These are phyloP conservation scores for Ganoderma lingzhi DNA, from an alignment of 1,284 basidiomycete genomes.

Conservation along the genomic window DNA sequence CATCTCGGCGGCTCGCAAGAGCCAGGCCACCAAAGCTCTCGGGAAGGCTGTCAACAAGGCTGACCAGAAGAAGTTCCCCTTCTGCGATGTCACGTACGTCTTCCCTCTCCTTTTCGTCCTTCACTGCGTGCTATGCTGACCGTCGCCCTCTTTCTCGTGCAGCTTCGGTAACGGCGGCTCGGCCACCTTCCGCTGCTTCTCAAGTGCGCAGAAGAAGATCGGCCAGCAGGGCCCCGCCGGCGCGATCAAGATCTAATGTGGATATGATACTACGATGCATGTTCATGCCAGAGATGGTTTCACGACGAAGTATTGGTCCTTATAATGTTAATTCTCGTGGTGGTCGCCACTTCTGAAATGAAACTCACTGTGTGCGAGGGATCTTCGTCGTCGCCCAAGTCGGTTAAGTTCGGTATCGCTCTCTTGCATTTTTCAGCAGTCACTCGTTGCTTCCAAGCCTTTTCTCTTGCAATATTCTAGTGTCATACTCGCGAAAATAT, in stretches of 20 bases:
- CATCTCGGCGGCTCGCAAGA: background rate
- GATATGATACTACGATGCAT: background rate
- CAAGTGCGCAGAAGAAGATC: background rate
- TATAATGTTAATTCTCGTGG: background rate
- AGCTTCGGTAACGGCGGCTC: background rate
- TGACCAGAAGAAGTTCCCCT: background rate
- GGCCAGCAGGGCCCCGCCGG: background rate
- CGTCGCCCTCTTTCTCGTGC: background rate
- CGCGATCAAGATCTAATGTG: slow-evolving; percentile 3
- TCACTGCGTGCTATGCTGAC: background rate
- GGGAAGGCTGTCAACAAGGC: background rate
- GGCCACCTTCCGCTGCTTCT: background rate
- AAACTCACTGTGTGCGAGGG: background rate
- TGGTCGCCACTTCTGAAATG: background rate
- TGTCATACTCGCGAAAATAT: too few relatives aligned
- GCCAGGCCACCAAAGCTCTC: background rate
- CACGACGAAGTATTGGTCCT: background rate
- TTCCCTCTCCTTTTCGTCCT: background rate
- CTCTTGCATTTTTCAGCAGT: too few relatives aligned
- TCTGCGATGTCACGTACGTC: too few relatives aligned
- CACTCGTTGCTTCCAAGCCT: too few relatives aligned
- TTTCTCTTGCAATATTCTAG: too few relatives aligned
- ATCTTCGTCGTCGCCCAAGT: background rate
- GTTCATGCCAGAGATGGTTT: slow-evolving; percentile 1
- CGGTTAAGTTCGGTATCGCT: too few relatives aligned